Evolutionary conservation across 176 grass and related monocot genomes (phyloP), one percentile per base, ranked within the genome.

Genomic region (Calamus simplicifolius): DNA sequence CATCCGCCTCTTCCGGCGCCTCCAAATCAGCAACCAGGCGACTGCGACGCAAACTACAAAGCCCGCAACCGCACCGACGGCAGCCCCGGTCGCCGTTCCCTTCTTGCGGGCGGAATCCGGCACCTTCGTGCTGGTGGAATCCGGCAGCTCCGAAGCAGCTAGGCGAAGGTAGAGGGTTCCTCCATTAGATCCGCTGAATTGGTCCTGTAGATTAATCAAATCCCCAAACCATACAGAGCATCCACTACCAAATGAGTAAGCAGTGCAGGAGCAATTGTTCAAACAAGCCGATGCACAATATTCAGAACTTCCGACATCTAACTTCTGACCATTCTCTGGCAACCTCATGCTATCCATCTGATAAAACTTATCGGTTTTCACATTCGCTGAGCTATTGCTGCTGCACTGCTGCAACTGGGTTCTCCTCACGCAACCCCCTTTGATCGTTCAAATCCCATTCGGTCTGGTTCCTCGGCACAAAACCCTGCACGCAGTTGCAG

Each of bases 401-500:
- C 78, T 66, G 30, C 90, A 95, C 66, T 69, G 21, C 21, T 23
- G 80, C 66, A 95, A 52, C 27, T 62, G 65, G 30, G 52, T 50
- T 13, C 75, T 87, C 35, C 90, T 79, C 71, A 64, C 63, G 51
- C 90, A 90, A 13, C 90, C 82, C 16, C 61, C 68, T n/a, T 54
- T 64, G 72, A 74, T 87, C 80, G 30, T 54, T 52, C 50, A 87
- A 68, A 17, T 79, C 59, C 70, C 64, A 95, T 21, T 90, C 64
- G 17, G 48, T 74, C 55, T 73, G 57, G 52, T 55, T 53, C 59
- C 73, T 86, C 50, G 57, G 52, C 4, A 50, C 69, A 66, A 90
- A 90, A 3, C 86, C 86, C 19, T 56, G 68, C 61, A 87, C 3
- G 28, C 91, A 90, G 31, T 14, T 87, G 70, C 86, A 95, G 58